Conservation (phyloP, 1,284 basidiomycete species). For the Ceratobasidium sp. region DNA sequence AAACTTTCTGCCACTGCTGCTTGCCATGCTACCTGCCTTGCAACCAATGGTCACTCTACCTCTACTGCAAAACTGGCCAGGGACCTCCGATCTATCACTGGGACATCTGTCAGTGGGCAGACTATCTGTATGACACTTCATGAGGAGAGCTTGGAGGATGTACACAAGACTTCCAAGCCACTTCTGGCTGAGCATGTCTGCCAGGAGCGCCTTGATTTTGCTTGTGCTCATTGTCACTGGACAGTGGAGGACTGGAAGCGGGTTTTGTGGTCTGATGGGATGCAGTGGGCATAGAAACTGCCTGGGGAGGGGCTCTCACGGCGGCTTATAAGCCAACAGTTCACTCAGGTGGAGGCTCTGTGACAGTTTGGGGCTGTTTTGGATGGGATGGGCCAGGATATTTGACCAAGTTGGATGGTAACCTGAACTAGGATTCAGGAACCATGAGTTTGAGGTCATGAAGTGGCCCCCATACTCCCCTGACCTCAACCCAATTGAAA, state of each 20-base stretch:
- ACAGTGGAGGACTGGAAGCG: slow-evolving; percentile 20
- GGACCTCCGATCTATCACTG: neutral
- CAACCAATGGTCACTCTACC: neutral
- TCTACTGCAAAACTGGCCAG: neutral
- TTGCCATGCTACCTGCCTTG: slow-evolving; percentile 11
- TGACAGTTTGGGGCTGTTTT: slow-evolving; percentile 25
- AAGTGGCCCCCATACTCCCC: slow-evolving; percentile 20
- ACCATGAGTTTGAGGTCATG: slow-evolving; percentile 4
- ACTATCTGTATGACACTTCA: neutral
- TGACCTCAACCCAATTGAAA: slow-evolving; percentile 35
- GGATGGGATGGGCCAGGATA: neutral
- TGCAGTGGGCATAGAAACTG: slow-evolving; percentile 5
- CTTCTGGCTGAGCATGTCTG: neutral
- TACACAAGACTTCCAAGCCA: neutral
- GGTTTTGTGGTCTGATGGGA: slow-evolving; percentile 38
- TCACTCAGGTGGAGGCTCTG: slow-evolving; percentile 6
- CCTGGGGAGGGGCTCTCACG: neutral
- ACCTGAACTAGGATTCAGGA: neutral
- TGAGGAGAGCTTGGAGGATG: neutral
- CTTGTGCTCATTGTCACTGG: slow-evolving; percentile 6
- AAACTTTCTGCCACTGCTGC: neutral
- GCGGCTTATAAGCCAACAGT: slow-evolving; percentile 48
- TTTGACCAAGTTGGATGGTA: neutral
- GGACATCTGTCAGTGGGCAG: neutral
- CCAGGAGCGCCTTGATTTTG: slow-evolving; percentile 1